Evolutionary conservation across 2,329 filamentous ascomycete species (phyloP).

Genomic region (Aspergillus terreus): DNA sequence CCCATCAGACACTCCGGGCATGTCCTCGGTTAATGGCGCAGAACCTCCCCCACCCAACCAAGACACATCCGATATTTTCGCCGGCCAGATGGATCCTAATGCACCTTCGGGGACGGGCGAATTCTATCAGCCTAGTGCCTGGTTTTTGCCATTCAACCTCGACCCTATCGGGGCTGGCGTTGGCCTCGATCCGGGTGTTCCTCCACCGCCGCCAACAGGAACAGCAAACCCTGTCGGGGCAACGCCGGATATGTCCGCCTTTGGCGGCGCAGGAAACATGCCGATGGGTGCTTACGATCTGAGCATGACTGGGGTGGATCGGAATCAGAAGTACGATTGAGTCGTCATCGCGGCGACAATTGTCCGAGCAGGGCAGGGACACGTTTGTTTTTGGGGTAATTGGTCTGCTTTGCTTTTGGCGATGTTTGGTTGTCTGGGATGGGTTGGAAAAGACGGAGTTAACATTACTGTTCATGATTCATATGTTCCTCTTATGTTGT

Average conservation of each 20-base stretch:
- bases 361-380: neutral
- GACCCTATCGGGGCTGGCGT: conserved; percentile 52
- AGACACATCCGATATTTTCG: conserved; percentile 30
- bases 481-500: neutral
- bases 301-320: conserved; percentile 20
- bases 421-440: neutral
- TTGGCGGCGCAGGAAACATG: conserved; percentile 19
- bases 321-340: conserved; percentile 9
- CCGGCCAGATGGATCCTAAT: conserved; percentile 31
- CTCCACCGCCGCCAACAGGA: conserved; percentile 9
- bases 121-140: conserved; percentile 58
- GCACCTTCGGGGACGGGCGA: conserved; percentile 34
- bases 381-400: neutral
- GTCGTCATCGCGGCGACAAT: neutral
- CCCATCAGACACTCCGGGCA: conserved; percentile 23
- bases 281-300: conserved; percentile 26
- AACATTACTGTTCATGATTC: neutral
- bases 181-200: conserved; percentile 11
- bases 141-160: conserved; percentile 93
- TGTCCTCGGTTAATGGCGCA: conserved; percentile 24
- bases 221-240: conserved; percentile 4
- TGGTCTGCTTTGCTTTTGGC: conserved; percentile 1
- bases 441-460: conserved; percentile 6
- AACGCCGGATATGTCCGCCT: conserved; percentile 18
- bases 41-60: conserved; percentile 12